Evolutionary conservation across 805 yeast species (phyloP).

Genomic region (Zygotorulaspora danielsina): DNA sequence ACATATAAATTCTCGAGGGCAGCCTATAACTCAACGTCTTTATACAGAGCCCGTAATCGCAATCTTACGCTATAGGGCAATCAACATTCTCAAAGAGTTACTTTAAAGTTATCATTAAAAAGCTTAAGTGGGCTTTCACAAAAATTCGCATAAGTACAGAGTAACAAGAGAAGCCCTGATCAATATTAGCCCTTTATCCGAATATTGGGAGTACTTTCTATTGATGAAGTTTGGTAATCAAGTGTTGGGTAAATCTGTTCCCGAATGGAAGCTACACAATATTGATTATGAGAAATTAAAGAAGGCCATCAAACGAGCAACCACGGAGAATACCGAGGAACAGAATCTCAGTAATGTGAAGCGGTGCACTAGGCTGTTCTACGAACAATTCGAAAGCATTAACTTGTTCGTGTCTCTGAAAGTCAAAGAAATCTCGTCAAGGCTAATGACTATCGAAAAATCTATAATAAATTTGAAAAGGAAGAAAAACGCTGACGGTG

Average conservation of each 20-base stretch:
- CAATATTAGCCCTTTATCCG: no score
- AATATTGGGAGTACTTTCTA: no score
- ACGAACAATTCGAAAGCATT: slow-evolving; percentile 26
- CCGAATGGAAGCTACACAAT: slow-evolving; percentile 84
- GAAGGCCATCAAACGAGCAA: slow-evolving; percentile 54
- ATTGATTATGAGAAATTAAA: slow-evolving; percentile 79
- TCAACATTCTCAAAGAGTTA: no score
- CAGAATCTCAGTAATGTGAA: slow-evolving; percentile 9
- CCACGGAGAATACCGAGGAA: slow-evolving; percentile 28
- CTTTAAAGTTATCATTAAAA: no score
- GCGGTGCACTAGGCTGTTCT: slow-evolving; percentile 15
- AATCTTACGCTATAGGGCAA: no score
- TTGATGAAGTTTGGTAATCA: slow-evolving; percentile 84
- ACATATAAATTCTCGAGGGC: no score
- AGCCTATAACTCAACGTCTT: no score
- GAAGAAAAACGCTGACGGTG: not conserved
- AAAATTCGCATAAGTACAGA: no score
- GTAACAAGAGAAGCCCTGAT: not conserved
- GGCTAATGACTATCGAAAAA: slow-evolving; percentile 28
- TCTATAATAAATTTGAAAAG: slow-evolving; percentile 21
- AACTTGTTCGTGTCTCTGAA: slow-evolving; percentile 30
- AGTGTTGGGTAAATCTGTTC: slow-evolving; percentile 67
- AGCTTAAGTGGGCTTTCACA: no score
- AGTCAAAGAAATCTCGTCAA: slow-evolving; percentile 29
- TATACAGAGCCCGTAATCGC: no score